Evolutionary conservation across 148 eudicot species (phyloP).

Genomic region (Rhododendron molle): DNA sequence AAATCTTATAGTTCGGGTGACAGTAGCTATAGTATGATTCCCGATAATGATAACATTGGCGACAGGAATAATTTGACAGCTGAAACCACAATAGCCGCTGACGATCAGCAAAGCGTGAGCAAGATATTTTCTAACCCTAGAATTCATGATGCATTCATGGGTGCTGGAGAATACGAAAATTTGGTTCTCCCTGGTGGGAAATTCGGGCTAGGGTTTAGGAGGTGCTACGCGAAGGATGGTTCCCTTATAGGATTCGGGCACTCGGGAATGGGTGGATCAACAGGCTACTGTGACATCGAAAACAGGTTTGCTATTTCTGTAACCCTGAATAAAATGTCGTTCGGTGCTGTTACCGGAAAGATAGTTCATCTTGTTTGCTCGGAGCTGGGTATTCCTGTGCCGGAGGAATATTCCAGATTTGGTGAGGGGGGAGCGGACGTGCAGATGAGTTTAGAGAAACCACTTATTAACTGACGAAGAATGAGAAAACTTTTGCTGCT

Average conservation of each 20-base stretch:
- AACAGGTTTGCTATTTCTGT: slow-evolving; percentile 79
- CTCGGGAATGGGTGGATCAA: slow-evolving; percentile 95
- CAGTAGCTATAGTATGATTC: slow-evolving; percentile 13
- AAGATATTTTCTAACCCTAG: slow-evolving; percentile 53
- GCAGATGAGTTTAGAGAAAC: slow-evolving; percentile 29
- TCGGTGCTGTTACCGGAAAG: slow-evolving; percentile 69
- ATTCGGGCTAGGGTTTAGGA: slow-evolving; percentile 83
- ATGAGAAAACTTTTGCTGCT: neutral
- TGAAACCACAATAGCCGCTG: slow-evolving; percentile 3
- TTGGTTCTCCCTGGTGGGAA: slow-evolving; percentile 52
- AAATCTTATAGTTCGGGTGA: slow-evolving; percentile 23
- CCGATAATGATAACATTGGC: slow-evolving; percentile 35
- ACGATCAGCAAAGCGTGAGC: neutral
- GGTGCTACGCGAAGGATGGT: slow-evolving; percentile 52
- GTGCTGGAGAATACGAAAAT: slow-evolving; percentile 67
- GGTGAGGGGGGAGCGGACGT: slow-evolving; percentile 20
- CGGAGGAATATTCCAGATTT: slow-evolving; percentile 42
- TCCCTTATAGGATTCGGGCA: slow-evolving; percentile 76
- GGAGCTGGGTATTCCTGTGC: slow-evolving; percentile 70
- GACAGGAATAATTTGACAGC: slow-evolving; percentile 12
- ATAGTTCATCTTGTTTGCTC: slow-evolving; percentile 70
- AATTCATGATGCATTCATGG: slow-evolving; percentile 87
- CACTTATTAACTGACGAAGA: slow-evolving; percentile 46
- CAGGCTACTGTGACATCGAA: slow-evolving; percentile 69
- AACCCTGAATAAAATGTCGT: slow-evolving; percentile 81